Evolutionary conservation across 139 green algal species (phyloP), one percentile per base, ranked within the genome.

Genomic region (Tetradesmus obliquus): DNA sequence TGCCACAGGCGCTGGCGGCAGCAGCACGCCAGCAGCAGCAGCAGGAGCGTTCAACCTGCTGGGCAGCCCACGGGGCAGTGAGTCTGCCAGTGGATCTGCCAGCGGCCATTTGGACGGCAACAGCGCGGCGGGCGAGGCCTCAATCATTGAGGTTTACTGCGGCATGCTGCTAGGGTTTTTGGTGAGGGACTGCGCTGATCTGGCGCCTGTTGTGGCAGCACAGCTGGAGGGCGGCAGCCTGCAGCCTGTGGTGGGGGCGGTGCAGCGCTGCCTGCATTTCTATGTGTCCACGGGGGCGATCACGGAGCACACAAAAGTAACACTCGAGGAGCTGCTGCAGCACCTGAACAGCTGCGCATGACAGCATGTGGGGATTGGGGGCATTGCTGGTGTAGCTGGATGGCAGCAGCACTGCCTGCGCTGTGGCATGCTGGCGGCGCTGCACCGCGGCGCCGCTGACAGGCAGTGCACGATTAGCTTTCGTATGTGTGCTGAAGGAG

Each of bases 131-230:
- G 81, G 86, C 3, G 92, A 95, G 54, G 95, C 94, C 15, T 94
- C 93, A 17, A 97, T 97, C 19, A 91, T 96, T 2, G 93, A 97
- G 91, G 81, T 87, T n/a, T 98, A 98, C 82, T 88, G 94, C 1
- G 93, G 95, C n/a, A 94, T 98, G 74, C 94, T 97, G 60, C 91
- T 97, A 55, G 96, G 96, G n/a, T 97, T 97, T 88, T 24, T 98
- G 45, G 71, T 98, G n/a, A 90, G 85, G 58, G 82, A 89, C 58
- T n/a, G 71, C 58, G 7, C 58, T 82, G 57, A 88, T 55, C 3
- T 86, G 80, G n/a, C 51, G 20, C 15, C 20, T 17, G 13, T 91
- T 66, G 93, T 93, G 4, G 92, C 83, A 3, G 89, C 72, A 51
- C 55, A 94, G 88, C 91, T 97, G 24, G 81, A 80, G 54, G 91